Evolutionary conservation across 129 eudicot species (phyloP), one percentile per base, ranked within the genome.

Genomic region (Cynara cardunculus): DNA sequence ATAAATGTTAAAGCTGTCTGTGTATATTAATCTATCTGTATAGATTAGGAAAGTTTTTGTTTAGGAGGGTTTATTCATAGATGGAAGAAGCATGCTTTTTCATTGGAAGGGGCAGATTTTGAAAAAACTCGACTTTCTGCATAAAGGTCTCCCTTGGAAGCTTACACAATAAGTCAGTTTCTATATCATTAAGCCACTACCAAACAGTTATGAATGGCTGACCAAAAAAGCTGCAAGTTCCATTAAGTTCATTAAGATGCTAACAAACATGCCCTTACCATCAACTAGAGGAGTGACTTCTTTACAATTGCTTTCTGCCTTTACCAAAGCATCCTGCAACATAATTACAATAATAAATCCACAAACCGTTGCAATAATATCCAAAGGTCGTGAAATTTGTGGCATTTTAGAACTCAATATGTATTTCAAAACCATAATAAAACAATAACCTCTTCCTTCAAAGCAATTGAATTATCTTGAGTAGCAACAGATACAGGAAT

Each of bases 301-400:
- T 30, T 25, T 13, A 46, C 62, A 44, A 19, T 53, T 56, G 76
- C 2, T 81, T 53, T 28, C 81, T 53, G 12, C 21, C 12, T 66
- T 77, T 76, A 84, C 74, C 30, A 46, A 83, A 69, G 25, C 80
- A 80, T 80, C 89, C 97, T 91, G 83, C 53, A 56, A 61, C 64
- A 59, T 34, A 68, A 62, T 21, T 26, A 18, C 7, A 69, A 25
- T 5, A 7, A 74, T 16, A 2, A 28, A 25, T 72, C 44, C 22
- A 59, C 41, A 62, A 62, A 71, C 7, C 4, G 12, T 7, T 80
- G n/a, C 71, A 4, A 12, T 44, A 8, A 44, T 56, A 77, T 46
- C 32, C 24, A 64, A 67, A 16, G 27, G 25, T 46, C 59, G 7
- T 35, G 32, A 77, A 75, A 25, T 34, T 78, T 22, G 30, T 13